Base-by-base conservation (phyloP, 2,329 filamentous ascomycete species). In the Aspergillus clavatus region DNA sequence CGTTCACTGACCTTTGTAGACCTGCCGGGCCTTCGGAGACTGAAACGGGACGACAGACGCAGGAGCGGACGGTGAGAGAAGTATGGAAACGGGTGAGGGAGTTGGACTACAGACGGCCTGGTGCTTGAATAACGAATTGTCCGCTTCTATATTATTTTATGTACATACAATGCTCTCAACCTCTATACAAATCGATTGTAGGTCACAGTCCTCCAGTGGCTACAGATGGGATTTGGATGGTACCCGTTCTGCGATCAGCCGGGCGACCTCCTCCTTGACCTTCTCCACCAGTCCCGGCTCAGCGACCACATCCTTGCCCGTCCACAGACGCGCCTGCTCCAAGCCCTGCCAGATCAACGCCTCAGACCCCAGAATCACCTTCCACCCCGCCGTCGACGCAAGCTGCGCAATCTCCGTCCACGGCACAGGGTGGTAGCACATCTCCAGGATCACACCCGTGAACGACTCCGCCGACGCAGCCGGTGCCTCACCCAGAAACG, bases 401-500 rank as follows among this genome's bases (percentile, higher is more conserved):
- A 89, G 57, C 35, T 74, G 76, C 1, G 79, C 81, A 39, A 89
- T 78, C 53, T 78, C 74, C 0, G 87, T 90, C 63, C 79, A 83
- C 0, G 84, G 83, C 2, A 75, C 65, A 0, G 87, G 87, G 61
- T 89, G 87, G 63, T 90, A 90, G 72, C 86, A 89, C 86, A 91
- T 90, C 66, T 90, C 86, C 48, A 90, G 64, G 45, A 90, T 79
- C 5, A 81, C 81, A 5, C 84, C 86, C 66, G 84, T 84, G 49
- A n/a, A n/a, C n/a, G 72, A 47, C 7, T 48, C 35, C 10, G 54
- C 41, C 38, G 48, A 35, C n/a, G 50, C 26, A n/a, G 42, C 12
- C 5, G 23, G 60, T 1, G 10, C 37, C 18, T 45, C 45, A 0
- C 57, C 54, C 40, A 75, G 48, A 46, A 75, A 67, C 7, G 55